These are phyloP conservation scores for Mortierella sp. DNA, from an alignment of 371 early-diverging fungal genomes.

Conservation along the genomic window DNA sequence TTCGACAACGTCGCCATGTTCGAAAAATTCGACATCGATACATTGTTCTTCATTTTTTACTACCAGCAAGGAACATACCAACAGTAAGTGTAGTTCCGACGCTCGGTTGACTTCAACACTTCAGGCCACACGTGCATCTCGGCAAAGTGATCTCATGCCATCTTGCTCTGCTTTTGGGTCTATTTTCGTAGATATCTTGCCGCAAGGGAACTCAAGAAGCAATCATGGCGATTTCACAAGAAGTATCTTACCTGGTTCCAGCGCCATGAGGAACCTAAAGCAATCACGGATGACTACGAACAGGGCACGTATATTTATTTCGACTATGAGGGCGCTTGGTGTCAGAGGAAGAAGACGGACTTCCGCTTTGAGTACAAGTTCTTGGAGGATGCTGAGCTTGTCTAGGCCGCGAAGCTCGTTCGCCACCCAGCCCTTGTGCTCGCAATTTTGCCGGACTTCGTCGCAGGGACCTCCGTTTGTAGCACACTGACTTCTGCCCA, in stretches of 20 bases:
- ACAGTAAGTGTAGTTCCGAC: slow-evolving; percentile 75
- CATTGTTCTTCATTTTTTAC: slow-evolving; percentile 99
- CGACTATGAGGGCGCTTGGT: slow-evolving; percentile 99
- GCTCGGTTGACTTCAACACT: not conserved
- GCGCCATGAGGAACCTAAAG: slow-evolving; percentile 96
- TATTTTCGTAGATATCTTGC: slow-evolving; percentile 80
- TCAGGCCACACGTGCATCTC: not conserved
- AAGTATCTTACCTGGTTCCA: slow-evolving; percentile 99
- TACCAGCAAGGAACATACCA: slow-evolving; percentile 96
- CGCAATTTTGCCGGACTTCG: not conserved
- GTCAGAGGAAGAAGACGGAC: slow-evolving; percentile 95
- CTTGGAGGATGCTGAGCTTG: slow-evolving; percentile 80
- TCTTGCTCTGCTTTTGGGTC: no score
- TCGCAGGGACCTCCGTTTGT: no score
- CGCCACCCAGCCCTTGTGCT: not conserved
- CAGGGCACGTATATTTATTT: slow-evolving; percentile 99
- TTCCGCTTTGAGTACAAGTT: slow-evolving; percentile 93
- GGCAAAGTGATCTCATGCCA: no score
- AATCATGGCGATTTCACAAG: slow-evolving; percentile 99
- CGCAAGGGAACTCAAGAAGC: slow-evolving; percentile 95
- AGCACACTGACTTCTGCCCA: no score
- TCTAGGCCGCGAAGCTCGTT: slow-evolving; percentile 27
- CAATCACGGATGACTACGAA: slow-evolving; percentile 98
- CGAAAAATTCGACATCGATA: slow-evolving; percentile 95
- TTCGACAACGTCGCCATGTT: slow-evolving; percentile 86